Evolutionary conservation across 2,329 filamentous ascomycete species (phyloP), one percentile per base, ranked within the genome.

Genomic region (Clonostachys rhizophaga): DNA sequence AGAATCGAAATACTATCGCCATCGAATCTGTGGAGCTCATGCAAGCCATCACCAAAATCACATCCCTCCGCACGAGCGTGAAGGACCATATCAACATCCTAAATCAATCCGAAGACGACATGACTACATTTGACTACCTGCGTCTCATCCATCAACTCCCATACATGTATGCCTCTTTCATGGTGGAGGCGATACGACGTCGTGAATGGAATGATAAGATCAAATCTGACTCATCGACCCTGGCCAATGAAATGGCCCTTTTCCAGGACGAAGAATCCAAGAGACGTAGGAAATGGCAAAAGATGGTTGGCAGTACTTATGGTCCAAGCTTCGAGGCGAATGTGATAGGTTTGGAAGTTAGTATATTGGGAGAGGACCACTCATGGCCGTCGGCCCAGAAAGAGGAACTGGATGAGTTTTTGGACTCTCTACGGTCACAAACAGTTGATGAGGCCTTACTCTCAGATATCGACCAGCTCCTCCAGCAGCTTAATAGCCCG

Each of bases 181-280:
- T 95, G 17, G 81, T 89, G 5, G 94, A 99, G 66, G 87, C 90
- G 14, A 82, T 96, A 39, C 82, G 89, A 48, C 84, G 94, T 18
- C 84, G 84, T 34, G 91, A 96, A 67, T 99, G 94, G 91, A 83
- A 81, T 12, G 89, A 95, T 45, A 96, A 95, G 66, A 86, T 97
- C 64, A 89, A 87, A 61, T 79, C 81, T 3, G 94, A 97, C 58
- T 94, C 92, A 1, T 84, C 88, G 3, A 89, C 87, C 0, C 71
- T 99, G 24, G 90, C 91, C 24, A 95, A 97, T 62, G 92, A 97
- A 61, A 89, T 97, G 78, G 89, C 91, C 2, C 74, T 89, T 1
- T 92, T 95, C 53, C 89, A 94, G 59, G 91, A 96, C 50, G 94
- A 97, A 65, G 94, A 99, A 63, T 81, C 89, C 44, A 91, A 92